Evolutionary conservation across 2,329 filamentous ascomycete genomes (phyloP).

Genomic region (Fusarium odoratissimum): DNA sequence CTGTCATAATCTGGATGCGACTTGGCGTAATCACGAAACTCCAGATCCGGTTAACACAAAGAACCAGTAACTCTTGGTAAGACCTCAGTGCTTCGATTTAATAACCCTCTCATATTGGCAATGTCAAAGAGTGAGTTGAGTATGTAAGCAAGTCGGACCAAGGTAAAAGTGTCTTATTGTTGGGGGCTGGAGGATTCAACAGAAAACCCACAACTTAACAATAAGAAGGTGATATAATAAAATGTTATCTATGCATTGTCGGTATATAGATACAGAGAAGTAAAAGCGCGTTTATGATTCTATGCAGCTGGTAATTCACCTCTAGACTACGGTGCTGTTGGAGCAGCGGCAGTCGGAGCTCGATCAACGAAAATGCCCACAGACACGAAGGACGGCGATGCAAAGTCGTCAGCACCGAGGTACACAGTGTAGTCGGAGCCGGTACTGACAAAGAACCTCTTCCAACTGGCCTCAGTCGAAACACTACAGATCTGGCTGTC

Average conservation of each 20-base stretch:
- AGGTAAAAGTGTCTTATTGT: no score
- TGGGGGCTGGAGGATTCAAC: no score
- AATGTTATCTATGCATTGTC: not conserved
- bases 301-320: fast-evolving
- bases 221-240: not conserved
- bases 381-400: fast-evolving
- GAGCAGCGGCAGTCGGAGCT: not conserved
- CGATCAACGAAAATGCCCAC: not conserved
- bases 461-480: not conserved
- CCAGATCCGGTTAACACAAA: no score
- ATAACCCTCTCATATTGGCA: no score
- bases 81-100: no score
- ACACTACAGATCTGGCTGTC: not conserved
- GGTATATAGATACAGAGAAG: not conserved
- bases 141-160: no score
- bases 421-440: not conserved
- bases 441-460: not conserved
- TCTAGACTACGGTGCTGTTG: not conserved
- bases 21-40: no score
- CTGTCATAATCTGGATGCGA: no score
- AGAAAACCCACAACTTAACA: no score
- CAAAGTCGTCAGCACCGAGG: not conserved
- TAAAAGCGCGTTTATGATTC: fast-evolving
- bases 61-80: no score
- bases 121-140: no score